These are phyloP conservation scores for Rosa chinensis DNA, from an alignment of 306 rosid genomes.

Conservation along the genomic window DNA sequence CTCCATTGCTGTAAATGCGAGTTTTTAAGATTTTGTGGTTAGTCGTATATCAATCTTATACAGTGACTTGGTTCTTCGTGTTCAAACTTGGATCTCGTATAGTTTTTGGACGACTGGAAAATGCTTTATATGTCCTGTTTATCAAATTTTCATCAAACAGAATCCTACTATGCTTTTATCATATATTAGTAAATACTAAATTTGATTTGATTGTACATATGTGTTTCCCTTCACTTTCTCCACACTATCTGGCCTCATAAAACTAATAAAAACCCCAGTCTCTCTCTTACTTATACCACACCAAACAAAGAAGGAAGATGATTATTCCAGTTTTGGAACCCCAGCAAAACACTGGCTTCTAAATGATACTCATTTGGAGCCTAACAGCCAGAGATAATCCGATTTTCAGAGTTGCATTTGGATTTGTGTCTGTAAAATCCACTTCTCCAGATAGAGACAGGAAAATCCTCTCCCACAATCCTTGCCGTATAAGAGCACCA, in stretches of 20 bases:
- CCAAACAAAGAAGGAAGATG: neutral
- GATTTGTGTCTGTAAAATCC: constrained; percentile 33
- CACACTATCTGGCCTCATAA: neutral
- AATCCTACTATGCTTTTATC: neutral
- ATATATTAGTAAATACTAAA: neutral
- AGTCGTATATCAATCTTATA: neutral
- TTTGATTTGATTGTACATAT: neutral
- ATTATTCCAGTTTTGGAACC: neutral
- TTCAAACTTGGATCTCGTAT: neutral
- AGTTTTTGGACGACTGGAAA: neutral
- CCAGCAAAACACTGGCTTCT: neutral
- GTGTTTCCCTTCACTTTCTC: neutral
- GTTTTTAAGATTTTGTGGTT: neutral
- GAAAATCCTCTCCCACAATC: constrained; percentile 45
- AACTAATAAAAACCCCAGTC: neutral
- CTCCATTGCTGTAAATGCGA: neutral
- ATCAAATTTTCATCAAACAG: neutral
- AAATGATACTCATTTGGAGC: constrained; percentile 23
- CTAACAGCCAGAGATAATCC: constrained; percentile 59
- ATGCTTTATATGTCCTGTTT: neutral
- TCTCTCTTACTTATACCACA: neutral
- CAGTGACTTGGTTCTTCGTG: neutral
- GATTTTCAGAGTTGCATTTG: constrained; percentile 34
- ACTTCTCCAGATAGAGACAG: constrained; percentile 60
- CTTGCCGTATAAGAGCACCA: constrained; percentile 56